Conservation (phyloP, 768 basidiomycete species). For the Porphyrellus cyaneotinctus region DNA sequence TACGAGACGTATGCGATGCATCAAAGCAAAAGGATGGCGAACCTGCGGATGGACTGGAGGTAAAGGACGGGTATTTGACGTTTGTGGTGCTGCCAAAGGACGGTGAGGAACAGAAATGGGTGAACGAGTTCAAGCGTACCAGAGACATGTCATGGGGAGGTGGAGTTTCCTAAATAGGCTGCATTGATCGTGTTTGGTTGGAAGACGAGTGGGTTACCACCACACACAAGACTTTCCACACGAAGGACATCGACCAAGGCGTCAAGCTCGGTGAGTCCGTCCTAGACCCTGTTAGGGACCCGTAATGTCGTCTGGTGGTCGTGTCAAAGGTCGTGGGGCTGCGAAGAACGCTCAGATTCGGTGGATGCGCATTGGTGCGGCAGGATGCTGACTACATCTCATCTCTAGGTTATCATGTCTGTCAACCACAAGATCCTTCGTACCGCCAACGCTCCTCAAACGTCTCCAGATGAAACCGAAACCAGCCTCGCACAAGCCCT, state of each 20-base stretch:
- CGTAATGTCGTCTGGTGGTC: conserved; percentile 13
- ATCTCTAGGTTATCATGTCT: conserved; percentile 51
- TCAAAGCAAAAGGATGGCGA: conserved; percentile 58
- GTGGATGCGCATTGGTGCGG: conserved; percentile 48
- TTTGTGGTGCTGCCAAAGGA: conserved; percentile 80
- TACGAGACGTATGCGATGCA: conserved; percentile 68
- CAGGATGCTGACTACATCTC: conserved; percentile 42
- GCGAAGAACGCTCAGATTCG: conserved; percentile 34
- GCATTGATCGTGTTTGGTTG: conserved; percentile 31
- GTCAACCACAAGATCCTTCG: conserved; percentile 86
- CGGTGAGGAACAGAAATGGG: conserved; percentile 75
- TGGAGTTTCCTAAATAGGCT: conserved; percentile 12
- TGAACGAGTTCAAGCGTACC: conserved; percentile 75
- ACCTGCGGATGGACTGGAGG: conserved; percentile 71
- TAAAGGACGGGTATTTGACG: conserved; percentile 78
- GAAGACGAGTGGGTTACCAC: conserved; percentile 3
- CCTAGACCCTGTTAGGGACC: conserved; percentile 26
- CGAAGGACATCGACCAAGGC: conserved; percentile 48
- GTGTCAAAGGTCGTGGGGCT: conserved; percentile 17
- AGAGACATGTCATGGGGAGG: conserved; percentile 33
- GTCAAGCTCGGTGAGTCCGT: conserved; percentile 66
- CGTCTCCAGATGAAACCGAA: conserved; percentile 89
- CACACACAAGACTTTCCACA: conserved; percentile 10
- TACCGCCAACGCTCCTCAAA: conserved; percentile 91
- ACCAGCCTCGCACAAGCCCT: conserved; percentile 90